Base-by-base conservation (phyloP, 257 asterid genomes). In the Solanum chmielewskii region DNA sequence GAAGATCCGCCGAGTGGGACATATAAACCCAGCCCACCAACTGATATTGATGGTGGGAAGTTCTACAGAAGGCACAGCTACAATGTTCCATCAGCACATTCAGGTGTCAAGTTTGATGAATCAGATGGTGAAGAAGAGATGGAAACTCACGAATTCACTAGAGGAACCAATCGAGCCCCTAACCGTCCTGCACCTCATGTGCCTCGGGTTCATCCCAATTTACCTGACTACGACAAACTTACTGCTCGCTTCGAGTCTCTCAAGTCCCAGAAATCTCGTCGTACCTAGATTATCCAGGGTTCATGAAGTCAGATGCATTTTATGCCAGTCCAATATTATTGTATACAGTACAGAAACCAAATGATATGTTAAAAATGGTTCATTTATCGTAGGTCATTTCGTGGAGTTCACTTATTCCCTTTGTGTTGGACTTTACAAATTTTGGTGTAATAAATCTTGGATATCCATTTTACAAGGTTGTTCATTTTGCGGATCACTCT, bases 161-260 rank as follows among this genome's bases (percentile, higher is more conserved):
- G 80, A 70, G 91, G 90, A 60, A 74, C 66, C 27, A 83, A 81
- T 70, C 87, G 52, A 62, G 93, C 98, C 31, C 95, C 98, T 13
- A 86, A 87, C 41, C 92, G 94, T 7, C 91, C 92, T 69, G 94
- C 98, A 59, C 96, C 96, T 27, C 93, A 83, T 29, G 86, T 62
- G 25, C 93, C 93, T 31, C 94, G 95, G 10, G 95, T 93, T 88
- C 99, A 94, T 92, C 99, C 97, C 64, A 97, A 93, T 85, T 86
- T 97, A 91, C 99, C 99, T 1, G 99, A 96, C 83, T 96, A 95
- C 31, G 98, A 97, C 13, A 25, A 92, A 9, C 92, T 97, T 59
- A 91, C 99, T 87, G 97, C 99, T 85, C 98, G 99, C 82, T 97
- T 97, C 33, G 99, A 96, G 91, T 94, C 99, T 87, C 96, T 96